Evolutionary conservation across 2,329 filamentous ascomycete genomes (phyloP), one percentile per base, ranked within the genome.

Genomic region (Pseudogymnoascus verrucosus): DNA sequence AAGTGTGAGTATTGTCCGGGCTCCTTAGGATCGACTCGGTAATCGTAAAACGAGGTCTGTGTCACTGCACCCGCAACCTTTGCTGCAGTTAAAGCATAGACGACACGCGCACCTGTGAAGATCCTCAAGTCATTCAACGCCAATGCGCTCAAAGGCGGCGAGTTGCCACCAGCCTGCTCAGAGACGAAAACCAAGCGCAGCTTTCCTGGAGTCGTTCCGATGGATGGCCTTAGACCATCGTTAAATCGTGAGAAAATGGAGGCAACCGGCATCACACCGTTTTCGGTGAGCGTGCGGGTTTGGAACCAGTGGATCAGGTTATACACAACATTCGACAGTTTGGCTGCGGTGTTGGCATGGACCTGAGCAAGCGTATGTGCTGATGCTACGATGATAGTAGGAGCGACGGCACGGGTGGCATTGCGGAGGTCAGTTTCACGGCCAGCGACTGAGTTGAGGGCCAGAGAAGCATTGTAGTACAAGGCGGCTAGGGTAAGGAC

Each of bases 21-120:
- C 69, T 67, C 67, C 73, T 47, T 75, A 73, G 42, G 75, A 39
- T 76, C 77, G 66, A 82, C 80, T 68, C 93, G 81, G 75, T 98
- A 98, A 74, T 98, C 93, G 72, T 90, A 96, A 40, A 93, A 82
- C 66, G 90, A 87, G 6, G 90, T 96, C 77, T 98, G 93, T 1
- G 89, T 80, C n/a, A 96, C 84, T 0, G 93, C 89, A 39, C 95
- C 95, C 1, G 93, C 93, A n/a, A 98, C 90, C 65, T 85, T 84
- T 23, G 91, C 80, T 0, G 89, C 87, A 16, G 91, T 89, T 63
- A 99, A 80, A 2, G 92, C 93, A 74, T 98, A 96, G 61, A 96
- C 81, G 64, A 97, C 81, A 61, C 91, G 85, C 1, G 91, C 88
- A 28, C 89, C 85, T 1, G 89, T 90, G 74, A 92, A 90, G 62